Evolutionary conservation across 306 rosid species (phyloP), one percentile per base, ranked within the genome.

Genomic region (Dalbergia cultrata): DNA sequence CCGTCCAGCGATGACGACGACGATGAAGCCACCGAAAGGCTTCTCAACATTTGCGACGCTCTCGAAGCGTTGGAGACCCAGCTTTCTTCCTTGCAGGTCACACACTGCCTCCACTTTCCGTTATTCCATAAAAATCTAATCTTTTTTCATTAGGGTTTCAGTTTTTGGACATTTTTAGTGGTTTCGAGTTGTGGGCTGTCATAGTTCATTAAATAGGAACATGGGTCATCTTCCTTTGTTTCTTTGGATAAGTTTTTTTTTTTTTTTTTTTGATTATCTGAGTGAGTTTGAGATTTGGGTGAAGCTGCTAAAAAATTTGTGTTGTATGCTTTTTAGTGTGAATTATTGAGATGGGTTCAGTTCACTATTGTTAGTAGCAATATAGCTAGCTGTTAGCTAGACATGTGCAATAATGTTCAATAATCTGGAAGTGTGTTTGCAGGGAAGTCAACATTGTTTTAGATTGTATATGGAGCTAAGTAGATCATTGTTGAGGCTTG

Each of bases 61-160:
- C 88, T 95, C 33, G 94, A 91, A 69, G 88, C 98, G 67, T 92
- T 95, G 84, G 98, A 95, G 87, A 87, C 81, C 74, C 98, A 95
- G 84, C 92, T 95, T 80, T 86, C 97, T 75, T 87, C 89, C 34
- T 75, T 95, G 83, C 99, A 91, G 98, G 99, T 92, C 21, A 44
- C 54, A 16, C 11, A 43, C 53, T 5, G 3, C 65, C 18, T 44
- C 19, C 21, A n/a, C 39, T 12, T 61, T 8, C 44, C 57, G 4
- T 70, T 33, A 18, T 39, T 39, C 4, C n/a, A 9, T 74, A 70
- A 17, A 67, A 84, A 44, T 80, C 62, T 4, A 7, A 54, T 54
- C 12, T 78, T 76, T 65, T 22, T 75, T 54, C 0, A 10, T 47
- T 39, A 67, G 67, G 80, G 81, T 17, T 82, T 75, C 22, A 3